A percentile compares a stretch with the other conserved stretches of the same genome.
Evolutionary conservation across 176 grass and related monocot species (phyloP).

Genomic region (Eragrostis curvula): DNA sequence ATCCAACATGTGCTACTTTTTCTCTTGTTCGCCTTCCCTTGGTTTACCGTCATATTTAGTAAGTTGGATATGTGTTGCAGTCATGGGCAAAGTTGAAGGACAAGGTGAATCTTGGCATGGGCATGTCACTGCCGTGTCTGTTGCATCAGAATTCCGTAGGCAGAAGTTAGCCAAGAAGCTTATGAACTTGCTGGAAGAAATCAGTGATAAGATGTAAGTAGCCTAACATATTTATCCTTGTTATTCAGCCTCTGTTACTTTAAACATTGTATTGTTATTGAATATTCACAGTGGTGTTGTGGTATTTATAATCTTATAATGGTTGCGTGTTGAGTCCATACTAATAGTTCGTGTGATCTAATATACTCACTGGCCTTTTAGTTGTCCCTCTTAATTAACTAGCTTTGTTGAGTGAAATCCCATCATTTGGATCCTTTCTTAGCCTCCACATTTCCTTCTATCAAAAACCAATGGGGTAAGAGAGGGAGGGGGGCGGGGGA

Average conservation of each 20-base stretch:
- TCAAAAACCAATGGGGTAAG: background rate
- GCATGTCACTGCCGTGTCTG: slow-evolving; percentile 92
- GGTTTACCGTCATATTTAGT: slow-evolving; percentile 17
- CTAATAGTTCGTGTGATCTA: background rate
- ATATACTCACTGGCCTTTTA: background rate
- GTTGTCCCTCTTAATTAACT: background rate
- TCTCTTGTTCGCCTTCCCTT: background rate
- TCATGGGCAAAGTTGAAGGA: slow-evolving; percentile 99
- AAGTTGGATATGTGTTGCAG: slow-evolving; percentile 51
- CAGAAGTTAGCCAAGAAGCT: slow-evolving; percentile 97
- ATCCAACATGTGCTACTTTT: background rate
- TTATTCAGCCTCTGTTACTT: background rate
- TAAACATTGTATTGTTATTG: background rate
- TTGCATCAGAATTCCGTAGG: slow-evolving; percentile 81
- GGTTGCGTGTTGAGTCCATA: background rate
- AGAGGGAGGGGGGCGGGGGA: too few species aligned
- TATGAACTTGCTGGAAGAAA: slow-evolving; percentile 88
- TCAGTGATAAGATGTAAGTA: slow-evolving; percentile 95
- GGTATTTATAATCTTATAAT: background rate
- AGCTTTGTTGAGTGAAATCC: background rate
- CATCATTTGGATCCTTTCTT: background rate
- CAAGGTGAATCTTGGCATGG: slow-evolving; percentile 99
- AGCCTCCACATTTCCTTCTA: background rate
- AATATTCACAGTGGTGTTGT: background rate
- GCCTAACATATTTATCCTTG: slow-evolving; percentile 1